A percentile compares a stretch with the other conserved stretches of the same genome.
These are phyloP conservation scores for Populus pruinosa DNA, from an alignment of 345 rosid genomes.

Conservation along the genomic window DNA sequence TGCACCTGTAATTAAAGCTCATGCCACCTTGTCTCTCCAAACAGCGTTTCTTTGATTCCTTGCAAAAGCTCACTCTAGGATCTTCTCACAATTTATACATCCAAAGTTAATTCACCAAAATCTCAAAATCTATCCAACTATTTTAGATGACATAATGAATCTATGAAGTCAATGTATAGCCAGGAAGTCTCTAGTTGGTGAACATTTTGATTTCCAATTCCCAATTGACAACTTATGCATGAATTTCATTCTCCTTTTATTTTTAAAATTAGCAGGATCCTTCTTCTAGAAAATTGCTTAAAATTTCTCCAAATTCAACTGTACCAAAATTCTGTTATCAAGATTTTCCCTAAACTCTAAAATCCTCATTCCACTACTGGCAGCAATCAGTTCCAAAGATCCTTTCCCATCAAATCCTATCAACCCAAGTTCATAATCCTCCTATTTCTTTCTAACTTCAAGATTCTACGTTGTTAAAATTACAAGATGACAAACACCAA, in stretches of 20 bases:
- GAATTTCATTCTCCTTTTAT: background rate
- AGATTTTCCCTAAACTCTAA: background rate
- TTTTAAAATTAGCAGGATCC: background rate
- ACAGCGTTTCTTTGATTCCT: background rate
- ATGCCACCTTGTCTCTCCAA: background rate
- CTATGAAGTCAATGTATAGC: background rate
- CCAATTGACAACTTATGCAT: background rate
- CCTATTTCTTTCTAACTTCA: background rate
- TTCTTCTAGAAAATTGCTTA: background rate
- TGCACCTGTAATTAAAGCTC: background rate
- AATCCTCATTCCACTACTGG: background rate
- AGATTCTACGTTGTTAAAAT: background rate
- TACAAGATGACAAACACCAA: background rate
- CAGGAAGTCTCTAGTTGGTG: background rate
- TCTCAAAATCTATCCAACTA: background rate
- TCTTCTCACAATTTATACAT: background rate
- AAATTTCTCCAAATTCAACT: conserved; percentile 1
- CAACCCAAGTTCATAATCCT: background rate
- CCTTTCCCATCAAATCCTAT: background rate
- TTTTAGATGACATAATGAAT: background rate
- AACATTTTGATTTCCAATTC: background rate
- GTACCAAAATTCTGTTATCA: background rate
- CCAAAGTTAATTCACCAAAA: background rate
- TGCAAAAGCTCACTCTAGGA: background rate
- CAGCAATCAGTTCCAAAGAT: background rate